Evolutionary conservation across 2,329 filamentous ascomycete genomes (phyloP).

Genomic region (Aspergillus proliferans): DNA sequence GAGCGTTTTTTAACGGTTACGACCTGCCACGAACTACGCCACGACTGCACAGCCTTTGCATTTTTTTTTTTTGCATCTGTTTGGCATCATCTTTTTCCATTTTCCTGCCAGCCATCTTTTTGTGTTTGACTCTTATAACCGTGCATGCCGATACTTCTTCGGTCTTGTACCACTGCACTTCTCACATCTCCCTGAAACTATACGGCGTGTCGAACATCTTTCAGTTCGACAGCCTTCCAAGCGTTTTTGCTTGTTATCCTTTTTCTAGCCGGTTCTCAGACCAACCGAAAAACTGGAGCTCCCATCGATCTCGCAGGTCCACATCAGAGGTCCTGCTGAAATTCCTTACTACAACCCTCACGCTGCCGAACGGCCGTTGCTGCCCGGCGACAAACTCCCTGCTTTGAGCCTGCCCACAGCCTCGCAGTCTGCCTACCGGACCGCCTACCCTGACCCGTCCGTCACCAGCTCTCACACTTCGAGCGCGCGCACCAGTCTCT

Average conservation of each 20-base stretch:
- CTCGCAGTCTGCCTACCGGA: constrained; percentile 60
- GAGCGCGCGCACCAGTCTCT: constrained; percentile 52
- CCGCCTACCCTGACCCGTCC: constrained; percentile 63
- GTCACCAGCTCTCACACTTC: constrained; percentile 43
- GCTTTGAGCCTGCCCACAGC: constrained; percentile 64
- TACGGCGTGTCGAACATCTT: constrained; percentile 14
- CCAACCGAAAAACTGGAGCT: constrained; percentile 90
- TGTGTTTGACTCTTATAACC: constrained; percentile 6
- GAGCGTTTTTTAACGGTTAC: constrained; percentile 27
- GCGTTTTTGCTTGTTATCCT: constrained; percentile 6
- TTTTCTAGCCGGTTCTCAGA: constrained; percentile 25
- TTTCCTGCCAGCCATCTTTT: constrained; percentile 2
- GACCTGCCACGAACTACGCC: constrained; percentile 27
- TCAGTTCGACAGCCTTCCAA: constrained; percentile 17
- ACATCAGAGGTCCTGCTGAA: constrained; percentile 71
- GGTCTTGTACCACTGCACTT: neutral
- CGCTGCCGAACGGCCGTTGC: constrained; percentile 56
- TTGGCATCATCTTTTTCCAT: constrained; percentile 3
- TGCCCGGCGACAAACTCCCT: constrained; percentile 69
- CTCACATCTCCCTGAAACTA: neutral
- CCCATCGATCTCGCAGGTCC: constrained; percentile 76
- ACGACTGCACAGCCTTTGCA: constrained; percentile 23
- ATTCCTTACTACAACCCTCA: constrained; percentile 63
- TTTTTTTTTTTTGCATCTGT: constrained; percentile 18
- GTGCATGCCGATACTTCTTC: neutral